Conservation (phyloP, 352 stramenopile genomes). For the Phytopythium chamaehyphon region DNA sequence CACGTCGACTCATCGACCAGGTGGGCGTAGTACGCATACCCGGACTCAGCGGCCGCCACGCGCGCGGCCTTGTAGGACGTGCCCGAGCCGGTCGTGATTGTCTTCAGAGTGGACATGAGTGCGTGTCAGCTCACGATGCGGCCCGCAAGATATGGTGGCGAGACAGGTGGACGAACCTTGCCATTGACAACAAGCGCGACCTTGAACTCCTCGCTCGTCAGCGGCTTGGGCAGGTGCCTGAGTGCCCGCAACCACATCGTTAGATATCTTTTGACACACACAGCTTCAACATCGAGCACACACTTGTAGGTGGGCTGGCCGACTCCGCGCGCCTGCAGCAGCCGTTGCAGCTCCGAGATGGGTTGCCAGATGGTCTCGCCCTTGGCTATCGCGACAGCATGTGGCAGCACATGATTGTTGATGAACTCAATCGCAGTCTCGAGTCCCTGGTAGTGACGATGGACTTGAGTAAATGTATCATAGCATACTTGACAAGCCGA, state of each 20-base stretch:
- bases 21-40: conserved; percentile 41
- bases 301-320: conserved; percentile 70
- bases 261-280: neutral
- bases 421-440: conserved; percentile 62
- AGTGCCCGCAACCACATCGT: neutral
- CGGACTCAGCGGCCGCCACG: conserved; percentile 43
- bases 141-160: too few species aligned
- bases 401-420: conserved; percentile 53
- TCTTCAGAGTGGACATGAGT: conserved; percentile 10
- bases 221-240: conserved; percentile 51
- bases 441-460: too few species aligned
- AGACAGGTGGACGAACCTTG: too few species aligned
- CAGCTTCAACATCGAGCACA: conserved; percentile 7
- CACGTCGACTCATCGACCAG: conserved; percentile 9
- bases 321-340: conserved; percentile 62
- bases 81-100: conserved; percentile 38
- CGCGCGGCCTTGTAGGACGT: conserved; percentile 63
- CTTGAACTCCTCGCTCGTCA: conserved; percentile 37
- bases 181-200: conserved; percentile 65
- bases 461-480: too few species aligned
- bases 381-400: conserved; percentile 48
- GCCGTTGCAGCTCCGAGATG: conserved; percentile 56
- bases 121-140: neutral
- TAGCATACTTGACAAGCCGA: too few species aligned
- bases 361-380: conserved; percentile 52